Base-by-base conservation (phyloP, 75 land plant species). In the Adiantum capillusveneris region DNA sequence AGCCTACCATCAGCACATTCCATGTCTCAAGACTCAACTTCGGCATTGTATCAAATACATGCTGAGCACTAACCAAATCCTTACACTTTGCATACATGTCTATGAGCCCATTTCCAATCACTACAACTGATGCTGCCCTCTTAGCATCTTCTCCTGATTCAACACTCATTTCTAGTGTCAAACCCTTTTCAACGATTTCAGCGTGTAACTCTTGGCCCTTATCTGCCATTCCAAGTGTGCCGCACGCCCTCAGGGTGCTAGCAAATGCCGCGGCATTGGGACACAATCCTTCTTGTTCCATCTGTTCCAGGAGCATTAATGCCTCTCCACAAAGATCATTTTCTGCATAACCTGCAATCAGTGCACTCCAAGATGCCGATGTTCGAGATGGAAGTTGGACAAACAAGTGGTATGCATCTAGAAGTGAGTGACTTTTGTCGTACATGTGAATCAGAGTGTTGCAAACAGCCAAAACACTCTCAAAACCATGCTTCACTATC, bases 331-430 rank as follows among this genome's bases (percentile, higher is more conserved):
- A 58, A 56, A 54, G 28, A 2, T 54, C 48, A 29, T 60, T 70
- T 21, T 62, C 42, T 5, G 75, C 83, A 41, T 59, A 80, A n/a
- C 74, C 60, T 0, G 83, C 65, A 13, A 86, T 70, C 72, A 86
- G 68, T 0, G 84, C 63, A 56, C 75, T 74, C 82, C 82, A 85
- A 1, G 89, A 82, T 11, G 79, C 78, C 48, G 75, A 14, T 41
- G 75, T 65, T 29, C 71, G 44, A 17, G 73, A 64, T 20, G 65
- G 30, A 78, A 85, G 70, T 43, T 43, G 43, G 39, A 79, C 70
- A 65, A 85, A 85, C 9, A 79, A 67, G 24, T 53, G 65, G 61
- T 70, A 64, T 0, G 80, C 62, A 60, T 67, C 70, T 43, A 53
- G 58, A 29, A 82, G 29, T 20, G 18, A n/a, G 1, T 86, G 80